Evolutionary conservation across 208 protist species (phyloP).

Genomic region (Acanthamoeba rhysodes): DNA sequence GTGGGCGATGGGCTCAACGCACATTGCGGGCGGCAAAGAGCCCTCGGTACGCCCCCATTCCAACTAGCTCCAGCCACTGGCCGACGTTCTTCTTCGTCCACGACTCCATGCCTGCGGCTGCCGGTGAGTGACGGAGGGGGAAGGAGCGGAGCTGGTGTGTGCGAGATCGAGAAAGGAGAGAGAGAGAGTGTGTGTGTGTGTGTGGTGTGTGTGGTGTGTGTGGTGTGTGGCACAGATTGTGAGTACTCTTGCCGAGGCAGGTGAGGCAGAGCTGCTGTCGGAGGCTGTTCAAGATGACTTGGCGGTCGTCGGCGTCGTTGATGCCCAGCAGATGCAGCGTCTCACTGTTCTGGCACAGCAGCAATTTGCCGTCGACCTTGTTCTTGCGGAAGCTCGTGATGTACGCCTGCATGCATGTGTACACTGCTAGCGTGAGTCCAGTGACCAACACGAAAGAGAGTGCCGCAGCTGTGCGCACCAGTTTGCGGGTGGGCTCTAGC

Average conservation of each 20-base stretch:
- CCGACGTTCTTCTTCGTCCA: slow-evolving; percentile 24
- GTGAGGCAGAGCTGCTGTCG: slow-evolving; percentile 24
- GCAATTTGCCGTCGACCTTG: slow-evolving; percentile 21
- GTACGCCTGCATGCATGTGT: background rate
- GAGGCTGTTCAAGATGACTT: background rate
- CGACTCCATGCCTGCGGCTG: background rate
- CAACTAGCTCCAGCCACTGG: slow-evolving; percentile 32
- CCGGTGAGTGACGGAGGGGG: background rate
- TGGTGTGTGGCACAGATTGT: too few species aligned
- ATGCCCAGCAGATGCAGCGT: background rate
- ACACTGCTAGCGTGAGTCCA: background rate
- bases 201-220: too few species aligned
- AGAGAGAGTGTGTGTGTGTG: too few species aligned
- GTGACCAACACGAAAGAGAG: background rate
- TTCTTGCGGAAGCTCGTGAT: background rate
- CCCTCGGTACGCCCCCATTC: background rate
- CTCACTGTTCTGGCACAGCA: background rate
- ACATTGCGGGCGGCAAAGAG: slow-evolving; percentile 41
- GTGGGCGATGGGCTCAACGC: too few species aligned
- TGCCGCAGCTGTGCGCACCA: background rate
- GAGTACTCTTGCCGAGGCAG: background rate
- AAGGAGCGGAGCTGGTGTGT: too few species aligned
- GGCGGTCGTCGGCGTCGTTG: background rate
- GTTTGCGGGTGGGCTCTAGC: background rate
- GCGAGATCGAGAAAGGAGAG: too few species aligned